Evolutionary conservation across 371 early-diverging fungal species (phyloP).

Genomic region (Coemansia sp.): DNA sequence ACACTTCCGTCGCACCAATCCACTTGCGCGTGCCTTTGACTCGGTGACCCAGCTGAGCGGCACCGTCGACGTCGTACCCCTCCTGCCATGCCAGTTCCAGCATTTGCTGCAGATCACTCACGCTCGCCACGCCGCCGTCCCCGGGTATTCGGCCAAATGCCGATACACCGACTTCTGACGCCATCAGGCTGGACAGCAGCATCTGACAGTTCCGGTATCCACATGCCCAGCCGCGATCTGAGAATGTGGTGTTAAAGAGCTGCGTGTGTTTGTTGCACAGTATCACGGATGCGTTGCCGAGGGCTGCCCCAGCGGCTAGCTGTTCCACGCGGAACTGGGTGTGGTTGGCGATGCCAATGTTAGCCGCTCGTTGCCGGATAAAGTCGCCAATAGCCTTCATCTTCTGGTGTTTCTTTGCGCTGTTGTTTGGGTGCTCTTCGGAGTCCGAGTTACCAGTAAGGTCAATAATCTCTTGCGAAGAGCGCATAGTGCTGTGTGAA

Average conservation of each 20-base stretch:
- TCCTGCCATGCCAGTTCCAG: slow-evolving; percentile 69
- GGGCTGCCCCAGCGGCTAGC: neutral
- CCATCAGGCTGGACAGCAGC: slow-evolving; percentile 60
- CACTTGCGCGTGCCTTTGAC: slow-evolving; percentile 68
- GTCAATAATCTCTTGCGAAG: slow-evolving; percentile 8
- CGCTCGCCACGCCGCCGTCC: slow-evolving; percentile 50
- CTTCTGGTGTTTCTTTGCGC: neutral
- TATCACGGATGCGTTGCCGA: slow-evolving; percentile 33
- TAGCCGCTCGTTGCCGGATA: slow-evolving; percentile 2
- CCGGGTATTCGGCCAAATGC: neutral
- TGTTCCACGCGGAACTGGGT: slow-evolving; percentile 5
- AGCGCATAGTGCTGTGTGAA: no score
- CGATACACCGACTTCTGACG: neutral
- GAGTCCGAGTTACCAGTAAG: slow-evolving; percentile 17
- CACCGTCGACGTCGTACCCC: slow-evolving; percentile 62
- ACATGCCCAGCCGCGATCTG: slow-evolving; percentile 75
- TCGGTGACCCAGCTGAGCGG: slow-evolving; percentile 59
- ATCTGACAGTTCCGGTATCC: slow-evolving; percentile 78
- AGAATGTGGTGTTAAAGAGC: slow-evolving; percentile 52
- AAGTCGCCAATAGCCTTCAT: slow-evolving; percentile 7
- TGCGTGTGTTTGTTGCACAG: slow-evolving; percentile 56
- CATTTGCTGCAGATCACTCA: slow-evolving; percentile 59
- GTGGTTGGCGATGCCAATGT: neutral
- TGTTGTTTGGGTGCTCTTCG: neutral
- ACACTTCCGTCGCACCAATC: slow-evolving; percentile 80